phyloP scores from a whole-genome alignment of 768 basidiomycete species.

The Rhizopogon sp. region DNA sequence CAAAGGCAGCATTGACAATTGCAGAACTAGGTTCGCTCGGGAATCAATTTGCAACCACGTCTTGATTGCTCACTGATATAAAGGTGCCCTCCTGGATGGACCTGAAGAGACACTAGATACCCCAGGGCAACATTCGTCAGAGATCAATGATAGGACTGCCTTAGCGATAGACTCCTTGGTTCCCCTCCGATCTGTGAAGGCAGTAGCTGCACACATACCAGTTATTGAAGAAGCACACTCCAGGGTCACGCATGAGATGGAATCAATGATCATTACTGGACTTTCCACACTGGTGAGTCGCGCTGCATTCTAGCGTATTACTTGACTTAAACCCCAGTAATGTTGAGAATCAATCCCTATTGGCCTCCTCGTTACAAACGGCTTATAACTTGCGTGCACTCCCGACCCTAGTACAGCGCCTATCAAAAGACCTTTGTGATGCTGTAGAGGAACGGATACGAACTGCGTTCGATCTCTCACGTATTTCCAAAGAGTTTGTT shows the following conservation, averaged over 20 bases:
- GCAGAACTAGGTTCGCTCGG: constrained; percentile 74
- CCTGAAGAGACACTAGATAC: constrained; percentile 15
- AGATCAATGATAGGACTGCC: constrained; percentile 8
- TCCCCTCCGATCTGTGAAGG: constrained; percentile 68
- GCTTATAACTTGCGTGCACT: constrained; percentile 89
- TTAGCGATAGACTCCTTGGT: constrained; percentile 28
- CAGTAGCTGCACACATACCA: constrained; percentile 64
- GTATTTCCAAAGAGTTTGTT: constrained; percentile 82
- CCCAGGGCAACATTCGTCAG: not conserved
- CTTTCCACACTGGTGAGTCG: constrained; percentile 65
- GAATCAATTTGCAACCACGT: not conserved
- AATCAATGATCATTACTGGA: constrained; percentile 81
- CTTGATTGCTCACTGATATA: constrained; percentile 3
- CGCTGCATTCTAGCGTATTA: not conserved
- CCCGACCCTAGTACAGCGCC: constrained; percentile 73
- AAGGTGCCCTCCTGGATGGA: constrained; percentile 51
- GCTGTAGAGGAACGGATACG: constrained; percentile 80
- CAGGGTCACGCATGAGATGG: constrained; percentile 82
- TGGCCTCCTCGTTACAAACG: constrained; percentile 93
- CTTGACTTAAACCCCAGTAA: not conserved
- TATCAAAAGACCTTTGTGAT: constrained; percentile 76
- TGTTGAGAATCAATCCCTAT: constrained; percentile 76
- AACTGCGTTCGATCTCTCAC: constrained; percentile 78
- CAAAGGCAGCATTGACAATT: constrained; percentile 91
- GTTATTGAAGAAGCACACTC: constrained; percentile 68